Base-by-base conservation (phyloP, 2,329 filamentous ascomycete genomes). In the Stachybotrys elegans region DNA sequence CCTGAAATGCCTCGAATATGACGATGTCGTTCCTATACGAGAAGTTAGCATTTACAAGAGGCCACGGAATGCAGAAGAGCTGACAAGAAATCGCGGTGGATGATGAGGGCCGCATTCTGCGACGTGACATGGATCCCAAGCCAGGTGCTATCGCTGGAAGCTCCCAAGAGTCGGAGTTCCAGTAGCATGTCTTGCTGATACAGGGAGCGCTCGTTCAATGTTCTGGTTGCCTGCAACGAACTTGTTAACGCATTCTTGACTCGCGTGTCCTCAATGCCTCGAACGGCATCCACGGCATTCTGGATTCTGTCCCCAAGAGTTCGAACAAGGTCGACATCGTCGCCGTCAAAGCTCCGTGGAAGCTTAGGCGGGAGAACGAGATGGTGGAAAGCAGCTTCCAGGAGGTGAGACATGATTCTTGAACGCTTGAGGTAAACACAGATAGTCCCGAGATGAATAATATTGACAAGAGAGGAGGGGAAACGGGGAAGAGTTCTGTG, bases 1-100 rank as follows among this genome's bases (percentile, higher is more conserved):
- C 66, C 56, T 86, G 80, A 40, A 86, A 86, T 0, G 69, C 68
- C 55, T 87, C 83, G 27, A 47, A 78, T 14, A 52, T 73, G 45
- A 54, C 49, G 11, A 20, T 56, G 20, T 12, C 52, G 40, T 42
- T 43, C 35, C 51, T 51, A 2, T 32, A 20, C 1, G 22, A 16
- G 2, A 13, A 8, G 14, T 51, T 35, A 42, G 20, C 25, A n/a
- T 6, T 25, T 42, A 5, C 20, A 25, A 34, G 16, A 7, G 6
- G 1, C 12, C 20, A 4, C 5, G 16, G 35, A 5, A 17, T n/a
- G 48, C 54, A 48, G 31, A 8, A 16, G 31, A 16, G n/a, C 31
- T 35, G 11, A 62, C 58, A 29, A 16, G 6, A 22, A 12, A 6
- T 51, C 22, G 4, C 43, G 46, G 22, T 57, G 48, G 2, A 65